phyloP scores from a whole-genome alignment of 306 rosid species.

The Cotoneaster glaucophyllus region DNA sequence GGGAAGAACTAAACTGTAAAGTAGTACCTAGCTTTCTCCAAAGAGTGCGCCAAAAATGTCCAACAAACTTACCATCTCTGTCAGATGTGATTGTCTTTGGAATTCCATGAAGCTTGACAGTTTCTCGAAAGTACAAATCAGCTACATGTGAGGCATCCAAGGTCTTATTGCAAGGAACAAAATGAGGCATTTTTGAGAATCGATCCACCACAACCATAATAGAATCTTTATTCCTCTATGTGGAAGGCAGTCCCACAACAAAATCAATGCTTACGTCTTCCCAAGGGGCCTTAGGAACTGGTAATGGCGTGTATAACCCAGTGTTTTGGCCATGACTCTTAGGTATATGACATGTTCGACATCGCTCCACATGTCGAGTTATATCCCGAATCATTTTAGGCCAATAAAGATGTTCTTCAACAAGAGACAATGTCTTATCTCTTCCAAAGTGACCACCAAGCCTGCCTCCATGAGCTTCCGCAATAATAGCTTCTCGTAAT shows the following conservation, averaged over 20 bases:
- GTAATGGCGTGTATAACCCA: background rate
- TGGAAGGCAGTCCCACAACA: background rate
- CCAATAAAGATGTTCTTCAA: background rate
- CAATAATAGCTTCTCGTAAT: background rate
- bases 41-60: background rate
- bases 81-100: background rate
- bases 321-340: background rate
- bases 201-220: background rate
- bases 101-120: background rate
- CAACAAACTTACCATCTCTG: background rate
- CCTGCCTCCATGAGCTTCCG: background rate
- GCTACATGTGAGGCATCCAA: background rate
- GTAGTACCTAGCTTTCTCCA: background rate
- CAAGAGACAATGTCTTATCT: background rate
- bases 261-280: background rate
- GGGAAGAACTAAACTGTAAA: background rate
- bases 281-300: background rate
- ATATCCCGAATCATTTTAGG: background rate
- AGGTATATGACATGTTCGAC: background rate
- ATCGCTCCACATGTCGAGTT: background rate
- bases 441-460: background rate
- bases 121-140: background rate
- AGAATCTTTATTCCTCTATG: background rate
- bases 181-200: background rate
- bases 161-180: background rate